Percentiles rank a stretch among this genome's conserved stretches.
phyloP scores from a whole-genome alignment of 176 grass and related monocot genomes.

The Eleusine coracana region DNA sequence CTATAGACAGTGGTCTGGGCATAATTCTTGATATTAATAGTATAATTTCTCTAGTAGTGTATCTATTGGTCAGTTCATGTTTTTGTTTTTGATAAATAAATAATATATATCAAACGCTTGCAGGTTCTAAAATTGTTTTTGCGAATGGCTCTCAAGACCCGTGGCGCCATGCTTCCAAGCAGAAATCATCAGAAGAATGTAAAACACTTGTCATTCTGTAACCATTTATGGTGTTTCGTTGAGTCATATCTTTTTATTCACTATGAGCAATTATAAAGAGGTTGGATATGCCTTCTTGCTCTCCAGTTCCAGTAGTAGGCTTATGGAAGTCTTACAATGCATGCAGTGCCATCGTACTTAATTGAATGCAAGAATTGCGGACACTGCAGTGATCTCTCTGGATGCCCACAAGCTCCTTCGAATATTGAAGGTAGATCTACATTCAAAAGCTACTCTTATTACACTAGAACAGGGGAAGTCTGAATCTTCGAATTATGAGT shows the following conservation, averaged over 20 bases:
- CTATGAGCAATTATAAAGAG: neutral
- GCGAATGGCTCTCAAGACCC: slow-evolving; percentile 95
- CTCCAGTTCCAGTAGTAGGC: neutral
- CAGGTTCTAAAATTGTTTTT: slow-evolving; percentile 95
- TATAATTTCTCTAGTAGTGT: neutral
- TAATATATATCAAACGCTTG: slow-evolving; percentile 5
- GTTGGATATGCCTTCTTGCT: slow-evolving; percentile 1
- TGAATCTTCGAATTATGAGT: neutral
- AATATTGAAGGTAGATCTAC: slow-evolving; percentile 84
- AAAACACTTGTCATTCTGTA: slow-evolving; percentile 23
- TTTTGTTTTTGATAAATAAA: slow-evolving; percentile 2
- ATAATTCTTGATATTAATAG: neutral
- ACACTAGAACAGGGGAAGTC: neutral
- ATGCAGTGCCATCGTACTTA: slow-evolving; percentile 91
- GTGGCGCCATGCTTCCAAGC: slow-evolving; percentile 97
- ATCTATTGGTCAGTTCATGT: neutral
- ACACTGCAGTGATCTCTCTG: slow-evolving; percentile 87
- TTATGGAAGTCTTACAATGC: slow-evolving; percentile 21
- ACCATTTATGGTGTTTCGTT: slow-evolving; percentile 17
- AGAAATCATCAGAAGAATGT: slow-evolving; percentile 82
- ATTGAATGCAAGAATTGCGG: slow-evolving; percentile 88
- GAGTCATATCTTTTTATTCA: neutral
- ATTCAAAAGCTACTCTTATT: slow-evolving; percentile 25
- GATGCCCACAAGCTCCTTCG: slow-evolving; percentile 89
- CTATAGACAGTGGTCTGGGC: neutral